These are phyloP conservation scores for Sarocladium oryzae DNA, from an alignment of 2,329 filamentous ascomycete genomes.

Conservation along the genomic window DNA sequence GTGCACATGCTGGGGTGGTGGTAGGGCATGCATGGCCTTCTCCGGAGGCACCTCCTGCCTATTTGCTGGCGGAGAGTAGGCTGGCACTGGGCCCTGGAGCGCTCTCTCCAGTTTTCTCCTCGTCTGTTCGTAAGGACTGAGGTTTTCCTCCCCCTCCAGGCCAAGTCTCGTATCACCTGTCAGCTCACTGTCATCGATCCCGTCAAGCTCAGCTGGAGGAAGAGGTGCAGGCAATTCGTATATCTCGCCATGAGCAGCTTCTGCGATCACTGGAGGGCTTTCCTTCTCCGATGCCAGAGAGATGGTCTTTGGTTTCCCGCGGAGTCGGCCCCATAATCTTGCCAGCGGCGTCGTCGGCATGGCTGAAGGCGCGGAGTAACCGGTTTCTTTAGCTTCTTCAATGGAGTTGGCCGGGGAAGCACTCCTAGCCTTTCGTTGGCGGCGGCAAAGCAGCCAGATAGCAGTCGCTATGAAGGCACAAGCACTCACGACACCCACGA, in stretches of 20 bases:
- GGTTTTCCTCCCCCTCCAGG: slow-evolving; percentile 30
- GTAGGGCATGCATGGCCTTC: slow-evolving; percentile 16
- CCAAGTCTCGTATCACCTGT: slow-evolving; percentile 34
- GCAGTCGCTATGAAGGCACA: slow-evolving; percentile 23
- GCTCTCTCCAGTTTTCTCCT: slow-evolving; percentile 45
- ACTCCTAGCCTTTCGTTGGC: slow-evolving; percentile 25
- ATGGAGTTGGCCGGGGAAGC: slow-evolving; percentile 18
- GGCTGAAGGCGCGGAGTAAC: slow-evolving; percentile 23
- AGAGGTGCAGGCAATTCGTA: slow-evolving; percentile 44
- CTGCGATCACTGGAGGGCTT: slow-evolving; percentile 28
- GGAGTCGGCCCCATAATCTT: slow-evolving; percentile 13
- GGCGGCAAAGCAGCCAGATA: slow-evolving; percentile 27
- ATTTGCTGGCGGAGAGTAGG: slow-evolving; percentile 37
- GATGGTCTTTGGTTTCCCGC: not conserved
- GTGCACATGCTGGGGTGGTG: not conserved
- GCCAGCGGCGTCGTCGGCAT: slow-evolving; percentile 19
- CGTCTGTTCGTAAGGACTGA: slow-evolving; percentile 45
- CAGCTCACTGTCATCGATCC: slow-evolving; percentile 29
- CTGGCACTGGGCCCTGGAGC: slow-evolving; percentile 42
- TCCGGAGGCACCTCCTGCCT: slow-evolving; percentile 21
- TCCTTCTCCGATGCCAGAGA: slow-evolving; percentile 14
- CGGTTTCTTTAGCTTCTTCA: slow-evolving; percentile 31
- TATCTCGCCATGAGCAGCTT: slow-evolving; percentile 39
- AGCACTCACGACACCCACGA: slow-evolving; percentile 32
- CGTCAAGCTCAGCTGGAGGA: slow-evolving; percentile 44